Conservation (phyloP, 1,139 yeast genomes). For the Blastobotrys apis region DNA sequence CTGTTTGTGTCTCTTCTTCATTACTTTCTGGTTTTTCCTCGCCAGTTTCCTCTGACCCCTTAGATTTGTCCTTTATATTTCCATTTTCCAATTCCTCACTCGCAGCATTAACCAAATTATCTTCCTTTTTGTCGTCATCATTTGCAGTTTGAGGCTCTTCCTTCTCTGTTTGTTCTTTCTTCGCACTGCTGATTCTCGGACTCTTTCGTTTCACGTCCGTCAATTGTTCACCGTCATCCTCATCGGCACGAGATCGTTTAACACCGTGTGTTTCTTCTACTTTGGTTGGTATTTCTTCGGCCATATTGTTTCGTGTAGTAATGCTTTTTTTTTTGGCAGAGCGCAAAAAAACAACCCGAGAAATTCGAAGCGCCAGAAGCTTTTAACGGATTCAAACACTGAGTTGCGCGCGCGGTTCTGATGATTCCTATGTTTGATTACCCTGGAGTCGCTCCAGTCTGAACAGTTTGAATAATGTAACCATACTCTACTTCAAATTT, state of each 20-base stretch:
- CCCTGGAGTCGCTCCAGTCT: too few species aligned
- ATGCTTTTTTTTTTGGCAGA: too few species aligned
- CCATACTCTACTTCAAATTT: too few species aligned
- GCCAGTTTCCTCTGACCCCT: constrained; percentile 8
- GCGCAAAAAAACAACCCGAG: too few species aligned
- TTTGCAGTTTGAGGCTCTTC: constrained; percentile 6
- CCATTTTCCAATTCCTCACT: constrained; percentile 4
- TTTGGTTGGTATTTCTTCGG: constrained; percentile 1
- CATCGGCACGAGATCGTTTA: constrained; percentile 16
- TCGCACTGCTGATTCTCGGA: constrained; percentile 8
- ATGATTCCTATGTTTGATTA: too few species aligned
- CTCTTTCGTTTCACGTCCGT: constrained; percentile 5
- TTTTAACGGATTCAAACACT: too few species aligned
- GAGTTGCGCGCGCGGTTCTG: too few species aligned
- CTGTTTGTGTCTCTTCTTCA: constrained; percentile 3
- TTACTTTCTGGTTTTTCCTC: constrained; percentile 4
- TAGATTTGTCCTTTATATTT: constrained; percentile 10
- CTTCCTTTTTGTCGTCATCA: constrained; percentile 5
- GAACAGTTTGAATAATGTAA: too few species aligned
- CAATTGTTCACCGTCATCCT: constrained; percentile 11
- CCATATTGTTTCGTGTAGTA: too few species aligned
- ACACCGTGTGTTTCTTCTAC: neutral
- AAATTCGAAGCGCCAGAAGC: too few species aligned
- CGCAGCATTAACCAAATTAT: neutral
- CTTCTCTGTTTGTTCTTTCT: constrained; percentile 9